Conservation (phyloP, 2,329 filamentous ascomycete genomes). For the Aspergillus neoniger region DNA sequence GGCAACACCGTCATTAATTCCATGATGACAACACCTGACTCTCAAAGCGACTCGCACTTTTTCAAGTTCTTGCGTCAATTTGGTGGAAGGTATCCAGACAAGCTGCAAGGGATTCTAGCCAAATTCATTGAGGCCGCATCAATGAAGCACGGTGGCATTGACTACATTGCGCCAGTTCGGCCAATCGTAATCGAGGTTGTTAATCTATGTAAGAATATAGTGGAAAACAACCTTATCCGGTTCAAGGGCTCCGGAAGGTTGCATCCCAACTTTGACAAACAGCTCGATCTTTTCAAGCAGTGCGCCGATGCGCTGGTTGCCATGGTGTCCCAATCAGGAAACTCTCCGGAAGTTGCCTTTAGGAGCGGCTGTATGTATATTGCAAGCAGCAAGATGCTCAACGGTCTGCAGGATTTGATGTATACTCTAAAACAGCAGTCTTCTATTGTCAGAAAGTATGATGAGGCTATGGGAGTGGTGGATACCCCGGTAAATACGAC, state of each 20-base stretch:
- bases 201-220: slow-evolving; percentile 13
- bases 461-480: too few relatives aligned
- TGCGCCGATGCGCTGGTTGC: not conserved
- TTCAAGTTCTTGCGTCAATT: slow-evolving; percentile 10
- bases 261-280: slow-evolving; percentile 9
- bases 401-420: not conserved
- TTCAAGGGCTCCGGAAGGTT: slow-evolving; percentile 11
- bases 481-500: not conserved
- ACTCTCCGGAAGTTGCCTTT: slow-evolving; percentile 15
- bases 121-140: not conserved
- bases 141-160: not conserved
- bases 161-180: not conserved
- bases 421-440: not conserved
- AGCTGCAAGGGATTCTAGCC: not conserved
- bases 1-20: not conserved
- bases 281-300: slow-evolving; percentile 9
- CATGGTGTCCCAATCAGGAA: not conserved
- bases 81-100: not conserved
- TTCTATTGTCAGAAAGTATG: not conserved
- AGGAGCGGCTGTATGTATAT: slow-evolving; percentile 19
- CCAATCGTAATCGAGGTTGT: slow-evolving; percentile 13
- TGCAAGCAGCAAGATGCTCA: slow-evolving; percentile 15
- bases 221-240: slow-evolving; percentile 20
- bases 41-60: not conserved
- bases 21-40: not conserved